phyloP scores from a whole-genome alignment of 2,329 filamentous ascomycete species.

The Cyphellophora attinorum region DNA sequence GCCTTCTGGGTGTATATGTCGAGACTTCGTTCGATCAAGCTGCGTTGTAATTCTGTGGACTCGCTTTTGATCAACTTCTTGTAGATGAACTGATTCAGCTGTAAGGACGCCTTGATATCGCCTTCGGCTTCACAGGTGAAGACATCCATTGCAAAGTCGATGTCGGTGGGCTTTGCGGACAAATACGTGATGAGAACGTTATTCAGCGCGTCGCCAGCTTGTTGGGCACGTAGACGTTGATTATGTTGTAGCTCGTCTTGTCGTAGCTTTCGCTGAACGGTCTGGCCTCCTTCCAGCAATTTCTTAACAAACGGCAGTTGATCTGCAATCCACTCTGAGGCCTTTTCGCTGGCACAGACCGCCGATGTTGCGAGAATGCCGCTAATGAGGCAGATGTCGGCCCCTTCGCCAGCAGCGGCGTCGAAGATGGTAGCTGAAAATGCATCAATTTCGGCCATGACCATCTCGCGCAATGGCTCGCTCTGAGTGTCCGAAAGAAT shows the following conservation, averaged over 20 bases:
- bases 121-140: slow-evolving; percentile 76
- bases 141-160: slow-evolving; percentile 76
- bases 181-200: slow-evolving; percentile 74
- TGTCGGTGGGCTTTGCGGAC: slow-evolving; percentile 60
- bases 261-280: slow-evolving; percentile 66
- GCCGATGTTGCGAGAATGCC: slow-evolving; percentile 78
- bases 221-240: slow-evolving; percentile 75
- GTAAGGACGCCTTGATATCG: slow-evolving; percentile 67
- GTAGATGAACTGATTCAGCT: slow-evolving; percentile 76
- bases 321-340: slow-evolving; percentile 55
- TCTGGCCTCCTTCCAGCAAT: slow-evolving; percentile 58
- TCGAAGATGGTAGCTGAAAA: slow-evolving; percentile 58
- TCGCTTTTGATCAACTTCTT: slow-evolving; percentile 71
- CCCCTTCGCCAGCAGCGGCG: slow-evolving; percentile 55
- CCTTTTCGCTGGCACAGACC: slow-evolving; percentile 57
- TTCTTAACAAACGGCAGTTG: slow-evolving; percentile 49
- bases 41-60: slow-evolving; percentile 77
- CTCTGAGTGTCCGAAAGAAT: slow-evolving; percentile 69
- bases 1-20: slow-evolving; percentile 74
- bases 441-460: slow-evolving; percentile 62
- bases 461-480: slow-evolving; percentile 61
- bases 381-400: slow-evolving; percentile 74
- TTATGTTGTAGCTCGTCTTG: slow-evolving; percentile 59
- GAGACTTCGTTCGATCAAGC: slow-evolving; percentile 72
- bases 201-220: slow-evolving; percentile 83